phyloP scores from a whole-genome alignment of 2,329 filamentous ascomycete genomes.

The Diaporthe helianthi region DNA sequence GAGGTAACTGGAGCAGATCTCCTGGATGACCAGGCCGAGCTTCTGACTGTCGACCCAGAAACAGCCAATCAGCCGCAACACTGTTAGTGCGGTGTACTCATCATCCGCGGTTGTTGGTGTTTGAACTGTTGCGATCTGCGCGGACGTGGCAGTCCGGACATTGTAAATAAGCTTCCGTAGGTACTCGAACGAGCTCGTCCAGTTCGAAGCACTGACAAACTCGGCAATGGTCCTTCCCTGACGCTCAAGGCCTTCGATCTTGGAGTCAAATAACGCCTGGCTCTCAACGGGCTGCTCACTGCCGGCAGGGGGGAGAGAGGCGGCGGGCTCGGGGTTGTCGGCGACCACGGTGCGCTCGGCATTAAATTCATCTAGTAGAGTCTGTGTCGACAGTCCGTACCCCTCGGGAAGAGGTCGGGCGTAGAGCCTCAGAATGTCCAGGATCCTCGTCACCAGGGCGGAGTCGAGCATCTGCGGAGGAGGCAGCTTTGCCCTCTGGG shows the following conservation, averaged over 20 bases:
- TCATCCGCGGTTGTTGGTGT: conserved; percentile 52
- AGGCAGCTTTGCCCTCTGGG: conserved; percentile 38
- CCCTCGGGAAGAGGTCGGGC: conserved; percentile 65
- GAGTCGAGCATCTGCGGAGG: conserved; percentile 54
- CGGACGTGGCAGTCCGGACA: conserved; percentile 53
- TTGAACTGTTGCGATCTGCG: conserved; percentile 48
- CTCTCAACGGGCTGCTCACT: conserved; percentile 47
- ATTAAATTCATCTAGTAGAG: conserved; percentile 61
- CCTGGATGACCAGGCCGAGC: conserved; percentile 67
- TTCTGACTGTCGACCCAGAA: conserved; percentile 71
- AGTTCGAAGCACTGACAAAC: conserved; percentile 70
- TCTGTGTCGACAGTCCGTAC: conserved; percentile 62
- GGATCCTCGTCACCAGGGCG: conserved; percentile 59
- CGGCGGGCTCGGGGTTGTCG: conserved; percentile 39
- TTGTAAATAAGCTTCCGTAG: conserved; percentile 60
- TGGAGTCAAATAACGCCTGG: conserved; percentile 44
- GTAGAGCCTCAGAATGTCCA: conserved; percentile 64
- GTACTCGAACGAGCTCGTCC: conserved; percentile 66
- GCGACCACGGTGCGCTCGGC: conserved; percentile 47
- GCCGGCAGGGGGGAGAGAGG: conserved; percentile 36
- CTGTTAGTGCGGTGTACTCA: conserved; percentile 60
- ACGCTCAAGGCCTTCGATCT: conserved; percentile 57
- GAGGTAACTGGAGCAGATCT: conserved; percentile 71
- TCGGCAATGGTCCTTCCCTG: conserved; percentile 65
- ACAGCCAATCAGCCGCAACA: conserved; percentile 65